A percentile compares a stretch with the other conserved stretches of the same genome.
phyloP scores from a whole-genome alignment of 2,329 filamentous ascomycete genomes.

The Clonostachys sp. region DNA sequence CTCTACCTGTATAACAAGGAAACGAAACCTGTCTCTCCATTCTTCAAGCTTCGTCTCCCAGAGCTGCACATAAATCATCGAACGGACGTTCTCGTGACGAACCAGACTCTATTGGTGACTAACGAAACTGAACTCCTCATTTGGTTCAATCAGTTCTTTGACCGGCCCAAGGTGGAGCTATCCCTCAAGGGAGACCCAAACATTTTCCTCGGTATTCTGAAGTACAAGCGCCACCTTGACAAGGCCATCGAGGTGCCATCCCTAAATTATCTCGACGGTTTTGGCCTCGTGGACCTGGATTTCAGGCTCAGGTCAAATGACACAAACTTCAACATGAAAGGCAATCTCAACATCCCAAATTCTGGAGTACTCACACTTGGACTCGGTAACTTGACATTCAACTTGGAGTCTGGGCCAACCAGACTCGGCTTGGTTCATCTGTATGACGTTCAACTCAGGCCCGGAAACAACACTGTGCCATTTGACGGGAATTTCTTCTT shows the following conservation, averaged over 20 bases:
- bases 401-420: conserved; percentile 32
- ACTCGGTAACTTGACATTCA: conserved; percentile 39
- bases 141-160: conserved; percentile 33
- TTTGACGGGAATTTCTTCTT: conserved; percentile 36
- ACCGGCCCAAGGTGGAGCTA: conserved; percentile 27
- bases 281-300: conserved; percentile 28
- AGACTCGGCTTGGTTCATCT: conserved; percentile 30
- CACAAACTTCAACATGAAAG: conserved; percentile 33
- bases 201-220: conserved; percentile 31
- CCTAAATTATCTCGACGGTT: conserved; percentile 32
- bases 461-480: conserved; percentile 32
- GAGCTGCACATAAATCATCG: conserved; percentile 22
- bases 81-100: conserved; percentile 24
- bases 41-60: conserved; percentile 18
- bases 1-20: conserved; percentile 35
- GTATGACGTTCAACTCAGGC: conserved; percentile 31
- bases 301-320: conserved; percentile 29
- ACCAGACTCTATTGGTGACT: conserved; percentile 25
- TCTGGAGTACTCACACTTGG: conserved; percentile 33
- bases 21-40: conserved; percentile 11
- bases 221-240: conserved; percentile 27
- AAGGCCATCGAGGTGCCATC: conserved; percentile 33
- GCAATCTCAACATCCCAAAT: conserved; percentile 38
- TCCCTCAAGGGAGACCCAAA: conserved; percentile 27
- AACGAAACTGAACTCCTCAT: conserved; percentile 30